Base-by-base conservation (phyloP, 1,284 basidiomycete genomes). In the Puccinia sorghi region DNA sequence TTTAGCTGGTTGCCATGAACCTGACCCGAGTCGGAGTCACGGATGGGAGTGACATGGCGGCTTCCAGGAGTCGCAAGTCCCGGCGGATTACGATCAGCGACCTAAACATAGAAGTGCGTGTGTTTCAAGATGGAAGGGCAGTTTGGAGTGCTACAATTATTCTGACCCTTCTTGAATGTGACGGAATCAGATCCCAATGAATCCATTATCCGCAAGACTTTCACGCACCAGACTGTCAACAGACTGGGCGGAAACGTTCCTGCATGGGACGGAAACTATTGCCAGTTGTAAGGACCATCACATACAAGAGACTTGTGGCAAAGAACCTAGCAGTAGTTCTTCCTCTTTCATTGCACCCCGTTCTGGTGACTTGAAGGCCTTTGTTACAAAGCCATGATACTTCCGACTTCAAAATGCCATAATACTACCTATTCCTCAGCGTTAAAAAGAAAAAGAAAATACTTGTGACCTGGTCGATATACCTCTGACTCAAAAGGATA, bases 211-310 rank as follows among this genome's bases (percentile, higher is more conserved):
- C 8, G 72, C 72, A 27, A 73, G 72, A 63, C 20, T 73, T n/a
- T 73, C 72, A 4, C 56, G 72, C 56, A 73, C 41, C n/a, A 73
- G 72, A 56, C 22, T 73, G 32, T 73, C 72, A 20, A 46, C 72
- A 50, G 72, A 73, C 15, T 73, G 72, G 72, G 72, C 72, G 12
- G 72, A 73, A 57, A 73, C 72, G 7, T 73, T 73, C 59, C 25
- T 73, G 12, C 56, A 73, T n/a, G 72, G 72, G 1, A 63, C 41
- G 3, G 72, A 73, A 27, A 73, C 41, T 32, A 32, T 32, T 11
- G 37, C 37, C 9, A 22, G 25, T 13, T 25, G 41, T 39, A 46
- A 43, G 37, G 72, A 43, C 25, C 32, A 32, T 32, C 32, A 57
- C 37, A 43, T 61, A 57, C 22, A 57, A 63, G 50, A 39, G 1